Conservation (phyloP, 305 asterid genomes). For the Rubia peregrina region DNA sequence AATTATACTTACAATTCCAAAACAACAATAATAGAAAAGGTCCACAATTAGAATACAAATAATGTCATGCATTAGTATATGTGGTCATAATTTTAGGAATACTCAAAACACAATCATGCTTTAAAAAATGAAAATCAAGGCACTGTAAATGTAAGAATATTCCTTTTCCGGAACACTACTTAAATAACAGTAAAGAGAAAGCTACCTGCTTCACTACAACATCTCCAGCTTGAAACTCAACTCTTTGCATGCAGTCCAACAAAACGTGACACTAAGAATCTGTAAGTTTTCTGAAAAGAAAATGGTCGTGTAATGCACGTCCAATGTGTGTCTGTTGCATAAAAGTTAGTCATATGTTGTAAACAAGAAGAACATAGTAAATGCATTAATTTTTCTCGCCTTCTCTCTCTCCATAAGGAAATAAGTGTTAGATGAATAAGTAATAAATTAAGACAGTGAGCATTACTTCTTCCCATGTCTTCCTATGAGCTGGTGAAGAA, state of each 20-base stretch:
- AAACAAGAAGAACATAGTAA: background rate
- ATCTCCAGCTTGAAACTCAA: slow-evolving; percentile 86
- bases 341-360: slow-evolving; percentile 16
- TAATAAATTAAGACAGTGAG: slow-evolving; percentile 17
- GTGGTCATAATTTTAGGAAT: too few relatives aligned
- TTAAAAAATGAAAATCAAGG: background rate
- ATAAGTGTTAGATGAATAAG: slow-evolving; percentile 15
- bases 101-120: too few relatives aligned
- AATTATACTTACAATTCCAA: background rate
- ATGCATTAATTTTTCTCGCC: slow-evolving; percentile 7
- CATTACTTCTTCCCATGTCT: slow-evolving; percentile 97
- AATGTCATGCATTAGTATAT: too few relatives aligned
- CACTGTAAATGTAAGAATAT: background rate
- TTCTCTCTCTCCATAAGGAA: background rate
- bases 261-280: slow-evolving; percentile 85
- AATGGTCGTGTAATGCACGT: slow-evolving; percentile 81
- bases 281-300: slow-evolving; percentile 94
- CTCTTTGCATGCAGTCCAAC: slow-evolving; percentile 96
- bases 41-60: too few relatives aligned
- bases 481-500: slow-evolving; percentile 82
- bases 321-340: slow-evolving; percentile 78
- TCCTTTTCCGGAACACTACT: background rate
- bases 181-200: slow-evolving; percentile 12
- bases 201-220: slow-evolving; percentile 77
- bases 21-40: background rate